Percentiles rank a stretch among this genome's conserved stretches.
These are phyloP conservation scores for Xylariaceae sp. DNA, from an alignment of 2,329 filamentous ascomycete genomes.

Conservation along the genomic window DNA sequence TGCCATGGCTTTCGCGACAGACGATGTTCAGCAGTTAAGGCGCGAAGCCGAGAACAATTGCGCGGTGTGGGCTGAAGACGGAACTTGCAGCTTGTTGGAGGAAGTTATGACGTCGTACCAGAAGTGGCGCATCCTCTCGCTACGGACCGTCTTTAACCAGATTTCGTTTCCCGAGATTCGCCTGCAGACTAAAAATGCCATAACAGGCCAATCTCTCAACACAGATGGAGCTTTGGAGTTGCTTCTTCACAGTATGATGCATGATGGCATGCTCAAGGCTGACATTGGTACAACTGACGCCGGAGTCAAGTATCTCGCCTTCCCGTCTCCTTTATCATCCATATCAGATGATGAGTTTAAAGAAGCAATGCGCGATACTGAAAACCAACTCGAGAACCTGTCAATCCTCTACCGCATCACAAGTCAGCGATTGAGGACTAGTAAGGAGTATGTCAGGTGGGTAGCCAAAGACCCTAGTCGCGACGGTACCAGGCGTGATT, in stretches of 20 bases:
- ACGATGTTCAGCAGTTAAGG: slow-evolving; percentile 52
- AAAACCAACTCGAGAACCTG: slow-evolving; percentile 41
- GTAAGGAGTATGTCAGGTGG: slow-evolving; percentile 51
- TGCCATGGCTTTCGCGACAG: slow-evolving; percentile 60
- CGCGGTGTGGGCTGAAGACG: slow-evolving; percentile 62
- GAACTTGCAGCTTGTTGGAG: slow-evolving; percentile 64
- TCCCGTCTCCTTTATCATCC: slow-evolving; percentile 39
- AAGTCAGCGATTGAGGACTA: slow-evolving; percentile 50
- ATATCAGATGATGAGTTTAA: slow-evolving; percentile 50
- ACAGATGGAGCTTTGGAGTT: slow-evolving; percentile 40
- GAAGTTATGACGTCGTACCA: slow-evolving; percentile 68
- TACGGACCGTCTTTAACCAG: slow-evolving; percentile 64
- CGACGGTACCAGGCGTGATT: slow-evolving; percentile 36
- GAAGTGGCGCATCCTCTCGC: slow-evolving; percentile 66
- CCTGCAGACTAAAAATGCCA: slow-evolving; percentile 47
- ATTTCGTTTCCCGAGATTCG: slow-evolving; percentile 52
- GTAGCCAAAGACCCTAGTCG: slow-evolving; percentile 41
- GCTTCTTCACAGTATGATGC: slow-evolving; percentile 53
- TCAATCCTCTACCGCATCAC: slow-evolving; percentile 46
- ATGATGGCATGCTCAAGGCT: slow-evolving; percentile 47
- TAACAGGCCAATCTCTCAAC: slow-evolving; percentile 43
- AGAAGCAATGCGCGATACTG: slow-evolving; percentile 39
- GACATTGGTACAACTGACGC: slow-evolving; percentile 43
- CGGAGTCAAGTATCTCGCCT: slow-evolving; percentile 46
- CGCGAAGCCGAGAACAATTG: slow-evolving; percentile 56